Base-by-base conservation (phyloP, 83 land plant species). In the Diphasiastrum complanatum region DNA sequence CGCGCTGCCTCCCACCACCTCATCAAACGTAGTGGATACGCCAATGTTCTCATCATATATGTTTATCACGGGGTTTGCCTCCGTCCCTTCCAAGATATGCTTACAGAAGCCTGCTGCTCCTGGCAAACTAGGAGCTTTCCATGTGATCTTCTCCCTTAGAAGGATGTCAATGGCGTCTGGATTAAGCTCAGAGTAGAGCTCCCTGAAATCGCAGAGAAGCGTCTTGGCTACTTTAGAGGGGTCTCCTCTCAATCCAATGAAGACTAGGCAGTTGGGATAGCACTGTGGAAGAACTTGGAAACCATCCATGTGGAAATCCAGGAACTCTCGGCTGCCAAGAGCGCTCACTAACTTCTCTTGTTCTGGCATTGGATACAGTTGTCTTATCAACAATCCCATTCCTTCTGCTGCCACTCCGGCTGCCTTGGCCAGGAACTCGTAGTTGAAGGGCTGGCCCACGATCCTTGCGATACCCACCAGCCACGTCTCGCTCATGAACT, bases 401-500 rank as follows among this genome's bases (percentile, higher is more conserved):
- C 65, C 65, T 2, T n/a, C n/a, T n/a, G n/a, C n/a, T n/a, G n/a
- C n/a, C n/a, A n/a, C 28, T 12, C 19, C 12, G 4, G 1, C 23
- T 12, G 10, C 24, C 53, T 5, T 5, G 14, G n/a, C n/a, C 12
- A 33, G 0, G 28, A 6, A 31, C 0, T 24, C 40, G 2, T 33
- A 10, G 3, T 27, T 46, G 45, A 63, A 63, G 0, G 51, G 53
- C 41, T 63, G 65, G 2, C 65, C 65, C 26, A 63, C 37, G 26
- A 63, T 48, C 14, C 65, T 46, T 8, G 36, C 19, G 23, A 63
- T 47, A 5, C 65, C 65, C 2, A 47, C 38, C 38, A 63, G 14
- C 65, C 53, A 47, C 11, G 37, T 63, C 45, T 63, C 65, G 27
- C 53, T 47, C 38, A 63, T 20, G 24, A 5, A 47, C 20, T 1